Evolutionary conservation across 2,329 filamentous ascomycete genomes (phyloP).

Genomic region (Trichoderma brevicompactum): DNA sequence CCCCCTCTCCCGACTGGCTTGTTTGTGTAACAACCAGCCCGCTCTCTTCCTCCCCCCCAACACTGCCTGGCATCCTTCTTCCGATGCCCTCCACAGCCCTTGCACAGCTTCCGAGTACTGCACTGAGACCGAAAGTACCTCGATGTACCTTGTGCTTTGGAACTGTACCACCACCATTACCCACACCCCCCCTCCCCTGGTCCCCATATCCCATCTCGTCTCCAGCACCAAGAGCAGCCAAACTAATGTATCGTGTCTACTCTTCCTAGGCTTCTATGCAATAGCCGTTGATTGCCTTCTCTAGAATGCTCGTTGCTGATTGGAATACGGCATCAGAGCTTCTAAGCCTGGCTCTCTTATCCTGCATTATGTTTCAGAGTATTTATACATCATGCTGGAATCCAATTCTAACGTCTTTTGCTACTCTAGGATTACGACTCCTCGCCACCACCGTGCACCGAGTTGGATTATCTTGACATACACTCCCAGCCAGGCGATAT

Average conservation of each 20-base stretch:
- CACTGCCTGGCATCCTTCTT: slow-evolving; percentile 36
- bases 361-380: background rate
- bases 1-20: slow-evolving; percentile 28
- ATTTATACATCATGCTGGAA: slow-evolving; percentile 19
- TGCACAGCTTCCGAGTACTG: slow-evolving; percentile 30
- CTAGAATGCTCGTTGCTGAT: background rate
- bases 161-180: background rate
- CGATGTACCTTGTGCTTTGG: slow-evolving; percentile 28
- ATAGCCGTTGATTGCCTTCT: background rate
- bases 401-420: slow-evolving; percentile 37
- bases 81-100: slow-evolving; percentile 33
- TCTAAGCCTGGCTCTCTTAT: background rate
- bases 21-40: slow-evolving; percentile 32
- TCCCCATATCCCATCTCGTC: slow-evolving; percentile 22
- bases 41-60: slow-evolving; percentile 17
- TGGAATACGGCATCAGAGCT: slow-evolving; percentile 3
- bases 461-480: slow-evolving; percentile 60
- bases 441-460: slow-evolving; percentile 51
- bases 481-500: slow-evolving; percentile 55
- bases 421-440: slow-evolving; percentile 58
- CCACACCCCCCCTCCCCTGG: background rate
- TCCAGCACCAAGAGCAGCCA: slow-evolving; percentile 4
- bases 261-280: slow-evolving; percentile 14
- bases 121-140: slow-evolving; percentile 33
- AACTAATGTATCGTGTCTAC: slow-evolving; percentile 3